Evolutionary conservation across 768 basidiomycete species (phyloP), one percentile per base, ranked within the genome.

Genomic region (Lactarius trivialis): DNA sequence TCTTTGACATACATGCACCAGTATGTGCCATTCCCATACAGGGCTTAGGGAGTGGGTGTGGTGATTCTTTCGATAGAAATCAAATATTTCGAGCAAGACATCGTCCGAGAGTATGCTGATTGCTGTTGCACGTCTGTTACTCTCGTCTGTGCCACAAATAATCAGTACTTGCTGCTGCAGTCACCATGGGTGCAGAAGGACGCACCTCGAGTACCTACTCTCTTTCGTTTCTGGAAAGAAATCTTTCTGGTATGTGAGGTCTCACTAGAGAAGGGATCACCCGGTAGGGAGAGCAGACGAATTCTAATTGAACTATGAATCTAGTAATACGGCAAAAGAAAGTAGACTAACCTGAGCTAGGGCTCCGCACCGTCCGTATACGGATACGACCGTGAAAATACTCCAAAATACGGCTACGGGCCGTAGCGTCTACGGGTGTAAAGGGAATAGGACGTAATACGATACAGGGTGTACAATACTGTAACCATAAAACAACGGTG

Each of bases 11-110:
- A 56, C 55, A 19, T 41, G 39, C 3, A 37, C 55, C 3, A 56
- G 37, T 17, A 28, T 9, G 17, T 26, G 54, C 54, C 36, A 55
- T 26, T 24, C 6, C 45, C 12, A 26, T 14, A 24, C 43, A 24
- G 0, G 4, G n/a, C 37, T 3, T 5, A 39, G n/a, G n/a, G n/a
- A 14, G 0, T 1, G 3, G 9, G 9, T 7, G 2, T 15, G 3
- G 9, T 43, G n/a, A 43, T 11, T 5, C 4, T 21, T 45, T 7
- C 21, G 43, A 45, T 7, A 48, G 12, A 24, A 48, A 8, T 48
- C 45, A 15, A 48, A 24, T 48, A 48, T 48, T 24, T 48, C 45
- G 5, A 48, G 45, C 4, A 48, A 48, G 24, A 48, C 45, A 2
- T 24, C 12, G 24, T 48, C 45, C 14, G 45, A 12, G 45, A 48